phyloP scores from a whole-genome alignment of 306 rosid genomes.

The Coriaria nepalensis region DNA sequence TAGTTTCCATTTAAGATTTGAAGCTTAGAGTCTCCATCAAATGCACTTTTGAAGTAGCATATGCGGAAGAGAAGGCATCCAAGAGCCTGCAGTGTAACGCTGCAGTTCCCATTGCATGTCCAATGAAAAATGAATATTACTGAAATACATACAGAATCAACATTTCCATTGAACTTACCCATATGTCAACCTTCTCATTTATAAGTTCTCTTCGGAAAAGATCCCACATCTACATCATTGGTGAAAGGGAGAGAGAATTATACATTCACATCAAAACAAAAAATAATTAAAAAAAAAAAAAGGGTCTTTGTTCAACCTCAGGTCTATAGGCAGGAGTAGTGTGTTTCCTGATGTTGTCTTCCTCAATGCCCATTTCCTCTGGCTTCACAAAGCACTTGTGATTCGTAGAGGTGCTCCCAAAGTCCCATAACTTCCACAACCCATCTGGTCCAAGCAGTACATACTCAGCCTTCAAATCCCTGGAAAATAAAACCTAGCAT shows the following conservation, averaged over 20 bases:
- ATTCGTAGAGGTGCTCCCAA: constrained; percentile 85
- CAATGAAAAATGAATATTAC: not conserved
- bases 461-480: constrained; percentile 96
- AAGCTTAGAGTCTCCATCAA: constrained; percentile 96
- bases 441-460: constrained; percentile 74
- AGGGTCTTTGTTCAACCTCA: constrained; percentile 37
- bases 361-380: constrained; percentile 98
- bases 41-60: constrained; percentile 92
- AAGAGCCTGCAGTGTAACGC: constrained; percentile 53
- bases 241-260: constrained; percentile 9
- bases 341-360: constrained; percentile 94
- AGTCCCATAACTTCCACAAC: constrained; percentile 89
- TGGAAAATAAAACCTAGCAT: constrained; percentile 16
- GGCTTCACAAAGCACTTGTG: constrained; percentile 92
- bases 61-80: constrained; percentile 98
- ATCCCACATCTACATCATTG: constrained; percentile 84
- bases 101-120: constrained; percentile 15
- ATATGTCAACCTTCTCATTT: constrained; percentile 90
- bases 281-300: constrained; percentile 11
- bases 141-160: not conserved
- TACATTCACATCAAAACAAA: constrained; percentile 4
- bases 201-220: constrained; percentile 75
- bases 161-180: constrained; percentile 43
- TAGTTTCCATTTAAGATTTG: constrained; percentile 96
- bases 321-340: constrained; percentile 99